Conservation (phyloP, 2,329 filamentous ascomycete genomes). For the Polychaeton citri region DNA sequence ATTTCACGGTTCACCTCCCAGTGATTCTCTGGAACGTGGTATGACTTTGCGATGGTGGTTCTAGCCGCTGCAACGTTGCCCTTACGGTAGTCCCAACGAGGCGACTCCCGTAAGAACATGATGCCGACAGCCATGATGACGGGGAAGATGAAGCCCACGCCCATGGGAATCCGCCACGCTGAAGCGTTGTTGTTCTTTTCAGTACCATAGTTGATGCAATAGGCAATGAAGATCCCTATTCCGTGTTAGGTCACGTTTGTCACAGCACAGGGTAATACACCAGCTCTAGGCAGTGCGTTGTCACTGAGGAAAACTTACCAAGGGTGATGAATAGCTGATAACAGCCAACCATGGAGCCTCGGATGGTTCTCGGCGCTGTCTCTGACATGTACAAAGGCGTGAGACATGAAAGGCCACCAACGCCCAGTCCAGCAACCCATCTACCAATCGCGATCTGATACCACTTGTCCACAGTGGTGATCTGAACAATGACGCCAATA, state of each 20-base stretch:
- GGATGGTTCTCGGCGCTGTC: constrained; percentile 49
- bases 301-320: no score
- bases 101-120: constrained; percentile 42
- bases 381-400: constrained; percentile 59
- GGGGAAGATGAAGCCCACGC: constrained; percentile 44
- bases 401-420: constrained; percentile 50
- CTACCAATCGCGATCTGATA: constrained; percentile 53
- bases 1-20: constrained; percentile 40
- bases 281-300: no score
- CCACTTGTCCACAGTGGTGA: constrained; percentile 44
- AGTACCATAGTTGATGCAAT: constrained; percentile 47
- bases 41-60: constrained; percentile 39
- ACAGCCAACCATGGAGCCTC: constrained; percentile 48
- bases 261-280: no score
- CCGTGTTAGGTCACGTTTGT: no score
- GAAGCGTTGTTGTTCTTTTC: constrained; percentile 32
- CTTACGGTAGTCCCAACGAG: constrained; percentile 45
- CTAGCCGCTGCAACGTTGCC: constrained; percentile 39
- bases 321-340: constrained; percentile 60
- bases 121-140: constrained; percentile 41
- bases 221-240: constrained; percentile 39
- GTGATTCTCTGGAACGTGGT: constrained; percentile 43
- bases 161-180: constrained; percentile 53
- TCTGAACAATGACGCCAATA: constrained; percentile 52
- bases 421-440: constrained; percentile 52